phyloP scores from a whole-genome alignment of 2,329 filamentous ascomycete genomes.

The Exophiala sp. region DNA sequence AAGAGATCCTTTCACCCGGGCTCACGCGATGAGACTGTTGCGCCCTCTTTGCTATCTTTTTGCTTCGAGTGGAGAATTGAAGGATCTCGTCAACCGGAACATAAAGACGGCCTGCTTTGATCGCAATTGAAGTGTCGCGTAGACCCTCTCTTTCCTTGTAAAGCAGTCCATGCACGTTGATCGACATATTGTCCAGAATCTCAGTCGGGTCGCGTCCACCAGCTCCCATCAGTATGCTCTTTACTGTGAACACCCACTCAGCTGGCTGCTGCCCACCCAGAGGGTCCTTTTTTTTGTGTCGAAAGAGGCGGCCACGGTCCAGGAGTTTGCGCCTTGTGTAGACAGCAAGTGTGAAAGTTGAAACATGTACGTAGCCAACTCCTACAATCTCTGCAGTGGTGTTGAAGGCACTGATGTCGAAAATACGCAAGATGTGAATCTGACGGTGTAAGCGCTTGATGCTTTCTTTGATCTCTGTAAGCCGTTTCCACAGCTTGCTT shows the following conservation, averaged over 20 bases:
- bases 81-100: conserved; percentile 83
- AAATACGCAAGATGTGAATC: conserved; percentile 80
- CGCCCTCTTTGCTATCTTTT: conserved; percentile 34
- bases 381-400: conserved; percentile 70
- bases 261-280: conserved; percentile 65
- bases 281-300: conserved; percentile 65
- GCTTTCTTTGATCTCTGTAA: conserved; percentile 73
- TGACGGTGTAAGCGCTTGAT: conserved; percentile 81
- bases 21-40: conserved; percentile 34
- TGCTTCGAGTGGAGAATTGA: conserved; percentile 55
- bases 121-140: conserved; percentile 77
- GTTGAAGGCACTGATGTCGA: conserved; percentile 80
- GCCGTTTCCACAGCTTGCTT: conserved; percentile 71
- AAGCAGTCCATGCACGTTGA: conserved; percentile 88
- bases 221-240: conserved; percentile 82
- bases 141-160: conserved; percentile 81
- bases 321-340: conserved; percentile 90
- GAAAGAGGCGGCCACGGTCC: conserved; percentile 81
- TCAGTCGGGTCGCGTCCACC: conserved; percentile 80
- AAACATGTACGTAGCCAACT: conserved; percentile 78
- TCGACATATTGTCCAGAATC: conserved; percentile 74
- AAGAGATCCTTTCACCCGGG: conserved; percentile 52
- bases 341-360: conserved; percentile 75
- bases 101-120: conserved; percentile 87
- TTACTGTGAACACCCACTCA: conserved; percentile 85